A percentile compares a stretch with the other conserved stretches of the same genome.
Conservation (phyloP, 345 rosid species). For the Sonneratia caseolaris region DNA sequence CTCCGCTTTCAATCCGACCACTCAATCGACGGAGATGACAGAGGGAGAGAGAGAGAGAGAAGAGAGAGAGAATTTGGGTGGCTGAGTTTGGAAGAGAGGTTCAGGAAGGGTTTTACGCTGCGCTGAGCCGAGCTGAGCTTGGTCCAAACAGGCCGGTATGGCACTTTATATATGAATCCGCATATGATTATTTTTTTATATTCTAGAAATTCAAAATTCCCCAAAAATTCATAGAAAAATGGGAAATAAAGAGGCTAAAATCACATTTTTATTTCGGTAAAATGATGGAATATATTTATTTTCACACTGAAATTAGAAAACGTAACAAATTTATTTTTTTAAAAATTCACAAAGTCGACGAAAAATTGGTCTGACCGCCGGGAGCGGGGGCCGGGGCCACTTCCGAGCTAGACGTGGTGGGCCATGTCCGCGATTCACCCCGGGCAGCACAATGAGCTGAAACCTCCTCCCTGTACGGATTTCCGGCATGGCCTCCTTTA, state of each 20-base stretch:
- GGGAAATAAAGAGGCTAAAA: too few relatives aligned
- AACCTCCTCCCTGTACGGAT: constrained; percentile 52
- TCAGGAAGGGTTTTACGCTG: constrained; percentile 16
- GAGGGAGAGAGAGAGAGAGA: neutral
- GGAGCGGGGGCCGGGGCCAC: constrained; percentile 18
- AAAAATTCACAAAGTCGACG: too few relatives aligned
- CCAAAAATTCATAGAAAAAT: too few relatives aligned
- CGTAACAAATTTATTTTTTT: too few relatives aligned
- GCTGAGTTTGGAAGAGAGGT: constrained; percentile 9
- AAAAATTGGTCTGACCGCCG: constrained; percentile 3
- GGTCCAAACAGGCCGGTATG: too few relatives aligned
- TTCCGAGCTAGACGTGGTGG: constrained; percentile 22
- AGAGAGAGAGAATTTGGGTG: constrained; percentile 1
- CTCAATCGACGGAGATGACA: neutral
- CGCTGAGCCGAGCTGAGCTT: neutral
- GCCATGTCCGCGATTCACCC: constrained; percentile 27
- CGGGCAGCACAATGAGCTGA: constrained; percentile 18
- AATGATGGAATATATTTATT: too few relatives aligned
- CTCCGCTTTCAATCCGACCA: neutral
- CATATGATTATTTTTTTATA: too few relatives aligned
- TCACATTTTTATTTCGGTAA: too few relatives aligned
- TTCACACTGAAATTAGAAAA: too few relatives aligned
- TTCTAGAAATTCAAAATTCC: too few relatives aligned
- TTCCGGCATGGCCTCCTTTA: constrained; percentile 79
- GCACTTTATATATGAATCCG: too few relatives aligned